phyloP scores from a whole-genome alignment of 2,329 filamentous ascomycete genomes.

The Aureobasidium sp. region DNA sequence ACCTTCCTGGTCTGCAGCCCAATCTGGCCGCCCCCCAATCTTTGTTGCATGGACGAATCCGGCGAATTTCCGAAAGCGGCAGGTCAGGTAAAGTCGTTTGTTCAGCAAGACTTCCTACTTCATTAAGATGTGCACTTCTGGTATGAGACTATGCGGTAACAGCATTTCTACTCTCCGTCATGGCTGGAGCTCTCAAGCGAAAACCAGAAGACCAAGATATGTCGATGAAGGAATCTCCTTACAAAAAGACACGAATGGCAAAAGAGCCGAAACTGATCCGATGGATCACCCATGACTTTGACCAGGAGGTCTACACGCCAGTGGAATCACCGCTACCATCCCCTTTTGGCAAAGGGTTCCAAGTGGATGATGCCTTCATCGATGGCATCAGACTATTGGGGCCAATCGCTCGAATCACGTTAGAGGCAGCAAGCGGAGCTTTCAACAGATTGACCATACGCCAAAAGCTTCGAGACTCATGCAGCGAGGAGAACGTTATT shows the following conservation, averaged over 20 bases:
- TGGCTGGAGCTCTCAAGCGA: background rate
- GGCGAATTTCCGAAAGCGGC: constrained; percentile 3
- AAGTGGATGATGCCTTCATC: background rate
- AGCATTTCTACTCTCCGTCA: background rate
- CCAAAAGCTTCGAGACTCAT: background rate
- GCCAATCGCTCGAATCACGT: background rate
- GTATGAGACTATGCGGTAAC: background rate
- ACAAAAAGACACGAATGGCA: background rate
- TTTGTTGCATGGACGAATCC: background rate
- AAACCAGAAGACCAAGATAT: background rate
- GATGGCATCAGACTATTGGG: background rate
- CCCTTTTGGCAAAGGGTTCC: background rate
- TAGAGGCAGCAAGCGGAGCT: background rate
- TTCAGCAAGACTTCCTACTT: background rate
- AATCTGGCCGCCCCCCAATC: no score
- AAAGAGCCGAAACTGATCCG: background rate
- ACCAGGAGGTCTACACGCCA: background rate
- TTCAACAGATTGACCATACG: background rate
- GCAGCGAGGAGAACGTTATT: background rate
- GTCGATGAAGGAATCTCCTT: background rate
- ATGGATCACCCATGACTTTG: background rate
- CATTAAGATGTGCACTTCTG: background rate
- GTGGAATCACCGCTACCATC: background rate
- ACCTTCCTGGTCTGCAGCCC: no score
- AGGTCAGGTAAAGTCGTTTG: background rate